A percentile compares a stretch with the other conserved stretches of the same genome.
Evolutionary conservation across 345 rosid genomes (phyloP).

Genomic region (Eutrema yunnanense): DNA sequence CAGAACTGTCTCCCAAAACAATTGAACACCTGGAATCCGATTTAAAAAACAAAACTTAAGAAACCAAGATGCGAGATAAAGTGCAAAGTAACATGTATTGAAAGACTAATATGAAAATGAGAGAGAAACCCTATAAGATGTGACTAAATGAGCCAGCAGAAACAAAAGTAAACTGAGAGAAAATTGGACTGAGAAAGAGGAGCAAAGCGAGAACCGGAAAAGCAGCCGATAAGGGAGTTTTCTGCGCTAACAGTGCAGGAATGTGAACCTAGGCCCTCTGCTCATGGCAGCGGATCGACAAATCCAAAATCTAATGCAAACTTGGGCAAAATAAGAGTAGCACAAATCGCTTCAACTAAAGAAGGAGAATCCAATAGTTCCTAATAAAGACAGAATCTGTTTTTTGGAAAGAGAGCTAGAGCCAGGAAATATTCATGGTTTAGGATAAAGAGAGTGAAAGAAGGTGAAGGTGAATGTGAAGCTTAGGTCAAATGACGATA

Average conservation of each 20-base stretch:
- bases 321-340: neutral
- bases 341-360: neutral
- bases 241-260: neutral
- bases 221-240: neutral
- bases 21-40: conserved; percentile 57
- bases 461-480: neutral
- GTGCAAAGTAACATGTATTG: neutral
- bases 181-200: neutral
- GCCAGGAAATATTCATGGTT: neutral
- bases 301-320: neutral
- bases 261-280: neutral
- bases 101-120: neutral
- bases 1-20: conserved; percentile 91
- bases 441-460: neutral
- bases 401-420: neutral
- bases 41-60: neutral
- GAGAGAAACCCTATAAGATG: neutral
- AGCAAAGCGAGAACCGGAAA: neutral
- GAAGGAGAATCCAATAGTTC: neutral
- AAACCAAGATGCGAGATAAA: neutral
- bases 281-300: neutral
- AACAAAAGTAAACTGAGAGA: neutral
- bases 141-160: neutral
- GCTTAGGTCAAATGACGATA: neutral
- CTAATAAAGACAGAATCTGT: neutral